Evolutionary conservation across 2,329 filamentous ascomycete genomes (phyloP).

Genomic region (Penicillium sp.): DNA sequence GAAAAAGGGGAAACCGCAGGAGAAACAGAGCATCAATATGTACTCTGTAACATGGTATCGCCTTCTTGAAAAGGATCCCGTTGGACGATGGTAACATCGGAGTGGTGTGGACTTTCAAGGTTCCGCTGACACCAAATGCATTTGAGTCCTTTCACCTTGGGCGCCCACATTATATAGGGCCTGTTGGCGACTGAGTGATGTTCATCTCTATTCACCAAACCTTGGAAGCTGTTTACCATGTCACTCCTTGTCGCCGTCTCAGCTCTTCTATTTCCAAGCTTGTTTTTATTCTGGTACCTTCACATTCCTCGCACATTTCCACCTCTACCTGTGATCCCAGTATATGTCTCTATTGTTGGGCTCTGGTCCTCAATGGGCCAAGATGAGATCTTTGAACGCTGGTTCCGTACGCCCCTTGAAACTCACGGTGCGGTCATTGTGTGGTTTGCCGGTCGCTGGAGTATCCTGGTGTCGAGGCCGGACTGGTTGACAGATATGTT

Average conservation of each 20-base stretch:
- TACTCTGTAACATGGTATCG: no score
- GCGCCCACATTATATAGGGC: neutral
- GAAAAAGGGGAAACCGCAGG: no score
- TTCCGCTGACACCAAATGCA: conserved; percentile 10
- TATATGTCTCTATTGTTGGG: conserved; percentile 28
- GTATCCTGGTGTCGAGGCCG: conserved; percentile 49
- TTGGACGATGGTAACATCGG: conserved; percentile 2
- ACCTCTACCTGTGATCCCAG: conserved; percentile 25
- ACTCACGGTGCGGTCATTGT: conserved; percentile 48
- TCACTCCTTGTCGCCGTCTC: neutral
- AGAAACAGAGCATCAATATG: no score
- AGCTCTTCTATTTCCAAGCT: conserved; percentile 5
- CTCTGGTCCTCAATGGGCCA: conserved; percentile 29
- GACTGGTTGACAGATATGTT: conserved; percentile 45
- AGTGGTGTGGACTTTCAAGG: neutral
- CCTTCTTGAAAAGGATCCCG: neutral
- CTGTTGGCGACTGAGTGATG: neutral
- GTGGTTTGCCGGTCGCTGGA: conserved; percentile 54
- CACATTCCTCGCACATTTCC: conserved; percentile 23
- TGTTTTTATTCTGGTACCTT: conserved; percentile 25
- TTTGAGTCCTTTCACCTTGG: neutral
- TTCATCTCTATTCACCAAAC: neutral
- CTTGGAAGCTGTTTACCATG: neutral
- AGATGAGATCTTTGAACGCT: conserved; percentile 26
- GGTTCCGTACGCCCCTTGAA: conserved; percentile 26